Conservation (phyloP, 345 rosid species). For the Ceriops tagal region DNA sequence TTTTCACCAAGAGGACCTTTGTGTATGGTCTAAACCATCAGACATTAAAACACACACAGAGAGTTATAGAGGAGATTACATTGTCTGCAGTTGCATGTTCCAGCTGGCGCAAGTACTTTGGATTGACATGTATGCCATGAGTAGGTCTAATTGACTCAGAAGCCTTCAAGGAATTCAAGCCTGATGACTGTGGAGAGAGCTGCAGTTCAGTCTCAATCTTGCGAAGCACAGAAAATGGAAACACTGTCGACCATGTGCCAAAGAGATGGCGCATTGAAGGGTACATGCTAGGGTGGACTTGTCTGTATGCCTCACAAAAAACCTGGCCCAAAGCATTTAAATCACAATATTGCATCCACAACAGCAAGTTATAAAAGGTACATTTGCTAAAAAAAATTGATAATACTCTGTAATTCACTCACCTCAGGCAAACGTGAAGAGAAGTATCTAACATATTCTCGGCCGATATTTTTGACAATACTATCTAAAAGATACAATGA, state of each 20-base stretch:
- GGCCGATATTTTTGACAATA: constrained; percentile 88
- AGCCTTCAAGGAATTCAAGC: constrained; percentile 42
- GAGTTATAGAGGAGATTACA: constrained; percentile 48
- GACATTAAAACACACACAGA: background rate
- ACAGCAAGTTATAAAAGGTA: background rate
- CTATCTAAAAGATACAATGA: constrained; percentile 94
- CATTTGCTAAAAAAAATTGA: background rate
- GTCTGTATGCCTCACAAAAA: constrained; percentile 73
- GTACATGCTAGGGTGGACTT: constrained; percentile 64
- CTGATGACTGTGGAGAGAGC: constrained; percentile 49
- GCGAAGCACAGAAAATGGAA: constrained; percentile 60
- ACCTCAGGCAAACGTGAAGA: constrained; percentile 92
- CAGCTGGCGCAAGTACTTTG: constrained; percentile 81
- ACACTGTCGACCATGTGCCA: constrained; percentile 92
- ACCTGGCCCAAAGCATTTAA: constrained; percentile 43
- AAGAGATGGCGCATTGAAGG: constrained; percentile 87
- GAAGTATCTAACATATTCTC: constrained; percentile 72
- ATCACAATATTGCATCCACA: background rate
- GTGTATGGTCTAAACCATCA: background rate
- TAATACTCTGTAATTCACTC: constrained; percentile 25
- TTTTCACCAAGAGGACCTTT: no score
- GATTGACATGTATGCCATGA: constrained; percentile 96
- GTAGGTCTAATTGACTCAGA: constrained; percentile 76
- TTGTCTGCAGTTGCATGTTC: constrained; percentile 59
- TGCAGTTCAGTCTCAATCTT: constrained; percentile 74